Evolutionary conservation across 148 eudicot genomes (phyloP).

Genomic region (Dysphania ambrosioides): DNA sequence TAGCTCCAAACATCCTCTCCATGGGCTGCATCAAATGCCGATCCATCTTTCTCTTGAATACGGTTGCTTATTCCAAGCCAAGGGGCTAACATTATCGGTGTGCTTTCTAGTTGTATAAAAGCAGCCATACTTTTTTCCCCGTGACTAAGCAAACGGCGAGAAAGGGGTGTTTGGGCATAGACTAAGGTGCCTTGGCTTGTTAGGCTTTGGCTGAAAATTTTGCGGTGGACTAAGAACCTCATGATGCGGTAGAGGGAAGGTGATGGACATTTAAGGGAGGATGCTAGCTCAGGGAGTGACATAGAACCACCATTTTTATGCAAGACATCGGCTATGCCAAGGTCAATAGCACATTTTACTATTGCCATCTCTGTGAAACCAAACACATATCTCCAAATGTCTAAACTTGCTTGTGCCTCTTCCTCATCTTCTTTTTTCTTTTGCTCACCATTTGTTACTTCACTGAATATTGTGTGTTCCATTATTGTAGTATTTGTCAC

Average conservation of each 20-base stretch:
- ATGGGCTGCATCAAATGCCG: constrained; percentile 43
- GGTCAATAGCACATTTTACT: constrained; percentile 61
- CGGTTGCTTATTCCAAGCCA: constrained; percentile 48
- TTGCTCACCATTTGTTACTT: constrained; percentile 10
- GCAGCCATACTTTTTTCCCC: constrained; percentile 42
- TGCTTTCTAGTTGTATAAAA: constrained; percentile 39
- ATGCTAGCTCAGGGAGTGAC: constrained; percentile 43
- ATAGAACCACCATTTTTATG: constrained; percentile 44
- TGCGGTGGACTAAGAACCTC: constrained; percentile 49
- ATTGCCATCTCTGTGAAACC: constrained; percentile 58
- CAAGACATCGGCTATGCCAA: constrained; percentile 50
- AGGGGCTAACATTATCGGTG: constrained; percentile 47
- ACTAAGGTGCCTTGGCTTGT: constrained; percentile 16
- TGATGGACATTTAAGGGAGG: constrained; percentile 39
- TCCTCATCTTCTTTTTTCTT: constrained; percentile 17
- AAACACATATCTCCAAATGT: constrained; percentile 50
- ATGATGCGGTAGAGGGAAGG: constrained; percentile 43
- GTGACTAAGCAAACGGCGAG: constrained; percentile 35
- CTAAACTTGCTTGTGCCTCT: constrained; percentile 40
- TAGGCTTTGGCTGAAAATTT: constrained; percentile 34
- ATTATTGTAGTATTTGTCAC: background rate
- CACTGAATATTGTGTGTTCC: constrained; percentile 7
- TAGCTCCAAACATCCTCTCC: constrained; percentile 52
- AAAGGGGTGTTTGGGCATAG: constrained; percentile 50
- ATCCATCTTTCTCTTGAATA: constrained; percentile 12